These are phyloP conservation scores for Scedosporium apiospermum DNA, from an alignment of 2,329 filamentous ascomycete species.

Conservation along the genomic window DNA sequence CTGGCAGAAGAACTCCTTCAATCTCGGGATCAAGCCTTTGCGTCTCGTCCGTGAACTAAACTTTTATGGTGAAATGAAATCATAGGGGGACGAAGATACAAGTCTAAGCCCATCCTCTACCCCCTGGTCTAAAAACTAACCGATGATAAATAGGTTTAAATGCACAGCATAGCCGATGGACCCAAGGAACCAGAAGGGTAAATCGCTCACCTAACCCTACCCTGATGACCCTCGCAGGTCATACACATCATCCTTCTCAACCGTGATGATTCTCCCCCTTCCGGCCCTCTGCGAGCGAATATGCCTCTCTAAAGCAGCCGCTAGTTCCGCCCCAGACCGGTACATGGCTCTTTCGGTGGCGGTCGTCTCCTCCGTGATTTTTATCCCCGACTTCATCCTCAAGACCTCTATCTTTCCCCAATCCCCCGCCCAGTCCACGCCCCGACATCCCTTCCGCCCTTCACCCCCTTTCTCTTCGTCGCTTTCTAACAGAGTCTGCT, in stretches of 20 bases:
- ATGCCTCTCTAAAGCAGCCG: conserved; percentile 35
- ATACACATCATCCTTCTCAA: conserved; percentile 29
- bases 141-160: too few species aligned
- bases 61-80: too few species aligned
- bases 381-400: conserved; percentile 35
- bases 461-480: conserved; percentile 7
- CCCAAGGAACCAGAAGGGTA: not conserved
- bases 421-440: conserved; percentile 40
- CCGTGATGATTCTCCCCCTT: conserved; percentile 37
- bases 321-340: conserved; percentile 26
- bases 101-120: too few species aligned
- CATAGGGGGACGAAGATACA: too few species aligned
- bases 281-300: conserved; percentile 36
- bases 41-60: not conserved
- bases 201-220: not conserved
- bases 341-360: conserved; percentile 22
- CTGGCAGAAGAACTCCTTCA: not conserved
- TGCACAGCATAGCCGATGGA: not conserved
- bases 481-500: conserved; percentile 30
- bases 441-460: not conserved
- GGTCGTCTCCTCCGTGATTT: conserved; percentile 21
- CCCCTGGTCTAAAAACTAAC: too few species aligned
- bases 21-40: not conserved
- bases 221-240: not conserved
- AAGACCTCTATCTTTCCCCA: conserved; percentile 44